phyloP scores from a whole-genome alignment of 306 rosid species.

The Castanopsis chinensis region DNA sequence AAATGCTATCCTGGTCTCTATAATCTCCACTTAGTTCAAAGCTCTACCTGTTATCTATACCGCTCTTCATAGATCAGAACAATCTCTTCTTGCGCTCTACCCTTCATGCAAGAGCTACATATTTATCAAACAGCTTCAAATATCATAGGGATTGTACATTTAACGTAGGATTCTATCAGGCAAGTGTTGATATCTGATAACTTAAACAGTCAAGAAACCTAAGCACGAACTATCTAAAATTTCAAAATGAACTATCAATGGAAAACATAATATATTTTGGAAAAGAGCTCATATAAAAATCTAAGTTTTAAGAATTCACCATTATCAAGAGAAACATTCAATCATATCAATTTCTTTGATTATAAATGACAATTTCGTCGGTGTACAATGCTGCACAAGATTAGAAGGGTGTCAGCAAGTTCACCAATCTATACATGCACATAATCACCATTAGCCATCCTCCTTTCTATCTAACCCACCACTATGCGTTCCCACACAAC shows the following conservation, averaged over 20 bases:
- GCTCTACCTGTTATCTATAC: too few species aligned
- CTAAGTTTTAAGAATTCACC: conserved; percentile 16
- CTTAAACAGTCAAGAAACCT: not conserved
- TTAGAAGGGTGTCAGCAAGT: conserved; percentile 44
- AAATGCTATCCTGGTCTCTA: too few species aligned
- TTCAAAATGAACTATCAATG: not conserved
- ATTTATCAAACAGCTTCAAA: too few species aligned
- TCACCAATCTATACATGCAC: conserved; percentile 47
- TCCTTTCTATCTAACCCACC: conserved; percentile 33
- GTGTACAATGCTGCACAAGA: conserved; percentile 44
- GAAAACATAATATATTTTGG: not conserved
- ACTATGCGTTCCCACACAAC: conserved; percentile 48
- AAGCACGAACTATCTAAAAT: too few species aligned
- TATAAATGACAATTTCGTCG: conserved; percentile 43
- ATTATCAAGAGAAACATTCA: conserved; percentile 15
- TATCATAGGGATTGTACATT: too few species aligned
- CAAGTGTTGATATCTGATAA: too few species aligned
- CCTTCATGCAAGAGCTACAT: too few species aligned
- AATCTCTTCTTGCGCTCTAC: too few species aligned
- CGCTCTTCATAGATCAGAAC: too few species aligned
- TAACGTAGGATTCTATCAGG: too few species aligned
- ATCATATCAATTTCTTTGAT: conserved; percentile 26
- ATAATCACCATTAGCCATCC: conserved; percentile 37
- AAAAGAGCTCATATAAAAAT: conserved; percentile 24
- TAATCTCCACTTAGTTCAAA: too few species aligned